These are phyloP conservation scores for Alternaria panax DNA, from an alignment of 2,329 filamentous ascomycete genomes.

Conservation along the genomic window DNA sequence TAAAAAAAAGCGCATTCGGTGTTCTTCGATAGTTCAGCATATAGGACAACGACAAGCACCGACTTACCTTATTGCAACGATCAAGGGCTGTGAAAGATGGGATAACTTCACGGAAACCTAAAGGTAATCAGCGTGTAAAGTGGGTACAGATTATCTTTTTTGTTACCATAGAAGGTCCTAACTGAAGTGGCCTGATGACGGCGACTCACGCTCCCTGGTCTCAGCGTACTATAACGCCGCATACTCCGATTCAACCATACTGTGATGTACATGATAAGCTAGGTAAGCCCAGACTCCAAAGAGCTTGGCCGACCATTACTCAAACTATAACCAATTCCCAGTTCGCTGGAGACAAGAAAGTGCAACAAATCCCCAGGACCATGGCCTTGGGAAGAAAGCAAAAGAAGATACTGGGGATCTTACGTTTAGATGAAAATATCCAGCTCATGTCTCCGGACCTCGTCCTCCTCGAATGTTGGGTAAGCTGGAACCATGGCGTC, in stretches of 20 bases:
- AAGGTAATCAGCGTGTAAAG: constrained; percentile 31
- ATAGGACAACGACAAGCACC: constrained; percentile 8
- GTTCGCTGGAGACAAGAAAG: constrained; percentile 4
- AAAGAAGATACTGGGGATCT: constrained; percentile 8
- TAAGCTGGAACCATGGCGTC: constrained; percentile 98
- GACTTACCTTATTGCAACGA: constrained; percentile 21
- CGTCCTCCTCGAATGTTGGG: constrained; percentile 82
- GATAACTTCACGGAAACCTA: constrained; percentile 26
- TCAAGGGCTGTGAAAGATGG: neutral
- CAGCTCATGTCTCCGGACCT: constrained; percentile 79
- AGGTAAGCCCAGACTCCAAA: constrained; percentile 4
- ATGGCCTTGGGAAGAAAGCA: neutral
- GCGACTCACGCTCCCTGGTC: constrained; percentile 6
- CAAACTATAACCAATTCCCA: constrained; percentile 8
- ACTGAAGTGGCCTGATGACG: constrained; percentile 9
- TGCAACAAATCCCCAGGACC: constrained; percentile 5
- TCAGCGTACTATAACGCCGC: constrained; percentile 13
- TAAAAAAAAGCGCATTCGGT: neutral
- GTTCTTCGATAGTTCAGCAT: constrained; percentile 17
- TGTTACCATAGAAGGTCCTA: constrained; percentile 28
- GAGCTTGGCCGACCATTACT: constrained; percentile 6
- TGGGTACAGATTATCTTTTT: constrained; percentile 30
- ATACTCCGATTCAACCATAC: constrained; percentile 17
- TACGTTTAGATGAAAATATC: constrained; percentile 75
- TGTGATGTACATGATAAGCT: constrained; percentile 24